phyloP scores from a whole-genome alignment of 495 filamentous ascomycete species.

The Aspergillus steynii region DNA sequence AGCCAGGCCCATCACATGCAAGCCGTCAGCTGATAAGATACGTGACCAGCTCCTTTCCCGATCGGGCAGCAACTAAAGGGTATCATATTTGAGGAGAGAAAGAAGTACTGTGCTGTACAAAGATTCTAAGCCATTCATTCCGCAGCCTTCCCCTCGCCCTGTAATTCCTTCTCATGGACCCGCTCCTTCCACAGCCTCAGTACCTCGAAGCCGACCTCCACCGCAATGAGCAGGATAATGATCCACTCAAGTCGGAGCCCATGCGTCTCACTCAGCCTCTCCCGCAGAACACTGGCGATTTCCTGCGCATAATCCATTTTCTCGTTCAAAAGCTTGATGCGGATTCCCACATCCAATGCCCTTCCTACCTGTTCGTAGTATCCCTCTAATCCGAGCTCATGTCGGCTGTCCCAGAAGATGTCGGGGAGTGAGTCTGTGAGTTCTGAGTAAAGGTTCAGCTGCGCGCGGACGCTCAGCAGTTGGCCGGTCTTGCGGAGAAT shows the following conservation, averaged over 20 bases:
- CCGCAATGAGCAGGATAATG: constrained; percentile 89
- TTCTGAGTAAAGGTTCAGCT: constrained; percentile 95
- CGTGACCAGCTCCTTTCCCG: constrained; percentile 4
- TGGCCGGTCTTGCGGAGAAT: constrained; percentile 93
- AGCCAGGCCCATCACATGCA: neutral
- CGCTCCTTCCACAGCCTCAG: constrained; percentile 60
- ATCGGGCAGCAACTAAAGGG: constrained; percentile 10
- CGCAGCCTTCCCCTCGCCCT: constrained; percentile 7
- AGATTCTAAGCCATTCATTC: constrained; percentile 1
- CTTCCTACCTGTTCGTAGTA: constrained; percentile 94
- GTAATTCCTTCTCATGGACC: constrained; percentile 47
- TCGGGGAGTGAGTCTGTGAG: constrained; percentile 94
- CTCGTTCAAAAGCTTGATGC: constrained; percentile 90
- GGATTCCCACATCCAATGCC: constrained; percentile 86
- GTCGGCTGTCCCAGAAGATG: constrained; percentile 91
- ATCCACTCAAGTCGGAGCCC: constrained; percentile 91
- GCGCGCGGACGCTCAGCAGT: constrained; percentile 84
- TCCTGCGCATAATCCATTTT: constrained; percentile 98
- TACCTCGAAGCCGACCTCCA: constrained; percentile 80
- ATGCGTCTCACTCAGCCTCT: constrained; percentile 87
- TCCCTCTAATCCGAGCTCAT: constrained; percentile 83
- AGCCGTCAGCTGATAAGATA: neutral
- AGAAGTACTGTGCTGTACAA: neutral
- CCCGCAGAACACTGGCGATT: constrained; percentile 85
- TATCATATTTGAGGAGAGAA: constrained; percentile 14